Base-by-base conservation (phyloP, 2,329 filamentous ascomycete species). In the Fusarium solani-melongenae region DNA sequence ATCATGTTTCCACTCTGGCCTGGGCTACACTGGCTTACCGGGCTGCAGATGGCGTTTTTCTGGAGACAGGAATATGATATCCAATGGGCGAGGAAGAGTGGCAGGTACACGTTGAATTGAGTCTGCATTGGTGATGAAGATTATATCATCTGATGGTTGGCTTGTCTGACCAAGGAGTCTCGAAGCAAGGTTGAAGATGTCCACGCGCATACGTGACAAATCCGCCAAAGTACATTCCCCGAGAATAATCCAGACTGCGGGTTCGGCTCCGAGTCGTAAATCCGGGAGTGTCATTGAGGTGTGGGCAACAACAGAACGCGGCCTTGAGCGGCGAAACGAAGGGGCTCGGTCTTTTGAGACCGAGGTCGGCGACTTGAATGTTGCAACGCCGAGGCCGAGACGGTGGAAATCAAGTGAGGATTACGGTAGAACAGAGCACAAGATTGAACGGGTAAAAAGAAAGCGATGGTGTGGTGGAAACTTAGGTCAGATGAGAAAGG, bases 221-320 rank as follows among this genome's bases (percentile, higher is more conserved):
- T 15, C 9, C 46, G 31, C 14, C 55, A n/a, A 15, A 12, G 17
- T 20, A 51, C 24, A 51, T n/a, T 24, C 7, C 10, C n/a, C 15
- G 57, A 41, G 59, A 36, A 53, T 31, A 57, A 20, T 53, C 17
- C 39, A 58, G 24, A 15, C 15, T 51, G n/a, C 27, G 29, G 24
- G 33, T 46, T 63, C 67, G 64, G 57, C 31, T 63, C 68, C 62
- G 72, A 71, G 36, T 15, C 22, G 15, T 20, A 57, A 66, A 29
- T 60, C 62, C 56, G 70, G 71, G 56, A 55, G 41, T 6, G 11
- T 27, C 29, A 14, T 56, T 15, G 20, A 33, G 51, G 29, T 29
- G 46, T 29, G 46, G 46, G 24, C 46, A 51, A 44, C 39, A 8
- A 24, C 39, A 27, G 17, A 51, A 24, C 9, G 22, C 22, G 24